Percentiles rank a stretch among this genome's conserved stretches.
Evolutionary conservation across 179 eudicot species (phyloP).

Genomic region (Silene vulgaris): DNA sequence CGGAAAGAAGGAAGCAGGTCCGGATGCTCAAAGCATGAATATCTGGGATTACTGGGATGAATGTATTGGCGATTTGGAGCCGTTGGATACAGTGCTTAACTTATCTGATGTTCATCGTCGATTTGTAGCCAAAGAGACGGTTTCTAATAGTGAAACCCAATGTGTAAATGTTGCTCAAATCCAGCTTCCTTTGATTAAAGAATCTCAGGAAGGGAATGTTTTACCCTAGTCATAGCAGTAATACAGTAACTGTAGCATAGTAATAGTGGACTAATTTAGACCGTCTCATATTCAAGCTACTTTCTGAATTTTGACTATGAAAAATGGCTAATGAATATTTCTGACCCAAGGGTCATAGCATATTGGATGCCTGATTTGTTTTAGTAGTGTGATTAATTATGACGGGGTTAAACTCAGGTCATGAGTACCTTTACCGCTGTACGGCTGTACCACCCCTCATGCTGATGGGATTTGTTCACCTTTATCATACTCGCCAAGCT

Average conservation of each 20-base stretch:
- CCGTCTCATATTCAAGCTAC: neutral
- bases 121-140: conserved; percentile 18
- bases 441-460: no score
- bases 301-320: neutral
- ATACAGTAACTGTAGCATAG: conserved; percentile 3
- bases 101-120: conserved; percentile 17
- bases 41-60: conserved; percentile 17
- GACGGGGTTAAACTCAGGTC: no score
- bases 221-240: conserved; percentile 19
- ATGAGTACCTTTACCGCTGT: neutral
- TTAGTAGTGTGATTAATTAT: neutral
- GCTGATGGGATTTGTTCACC: no score
- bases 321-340: no score
- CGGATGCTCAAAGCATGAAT: neutral
- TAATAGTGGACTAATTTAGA: neutral
- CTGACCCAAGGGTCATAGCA: no score
- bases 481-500: no score
- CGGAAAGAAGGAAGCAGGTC: conserved; percentile 8
- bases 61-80: conserved; percentile 5
- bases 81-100: conserved; percentile 3
- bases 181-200: conserved; percentile 26
- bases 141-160: conserved; percentile 16
- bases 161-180: conserved; percentile 25
- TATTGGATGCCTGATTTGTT: neutral
- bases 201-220: conserved; percentile 31